A percentile compares a stretch with the other conserved stretches of the same genome.
These are phyloP conservation scores for Eimeria maxima DNA, from an alignment of 169 alveolate species.

Conservation along the genomic window DNA sequence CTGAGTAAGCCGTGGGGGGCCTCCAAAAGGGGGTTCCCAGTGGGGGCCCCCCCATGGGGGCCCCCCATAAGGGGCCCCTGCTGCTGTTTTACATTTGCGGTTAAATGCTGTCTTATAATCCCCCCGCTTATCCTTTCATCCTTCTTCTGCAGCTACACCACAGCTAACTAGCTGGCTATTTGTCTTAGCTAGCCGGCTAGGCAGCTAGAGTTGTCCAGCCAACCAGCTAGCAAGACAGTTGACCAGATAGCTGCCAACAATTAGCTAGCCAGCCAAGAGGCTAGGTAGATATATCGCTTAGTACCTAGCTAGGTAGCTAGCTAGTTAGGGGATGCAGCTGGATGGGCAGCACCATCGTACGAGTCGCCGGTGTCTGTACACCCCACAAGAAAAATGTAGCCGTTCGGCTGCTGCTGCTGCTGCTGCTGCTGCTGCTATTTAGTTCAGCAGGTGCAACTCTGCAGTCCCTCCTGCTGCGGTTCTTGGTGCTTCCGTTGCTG, in stretches of 20 bases:
- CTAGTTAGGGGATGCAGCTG: too few species aligned
- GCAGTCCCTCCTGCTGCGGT: neutral
- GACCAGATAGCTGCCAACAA: neutral
- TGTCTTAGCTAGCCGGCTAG: neutral
- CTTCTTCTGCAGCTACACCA: neutral
- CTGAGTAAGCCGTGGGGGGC: too few species aligned
- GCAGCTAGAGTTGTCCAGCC: neutral
- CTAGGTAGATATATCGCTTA: too few species aligned
- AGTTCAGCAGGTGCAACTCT: neutral
- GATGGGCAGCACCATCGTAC: too few species aligned
- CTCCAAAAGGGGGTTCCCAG: neutral
- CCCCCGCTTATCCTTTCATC: too few species aligned
- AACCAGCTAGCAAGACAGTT: neutral
- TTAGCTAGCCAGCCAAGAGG: neutral
- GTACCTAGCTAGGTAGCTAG: too few species aligned
- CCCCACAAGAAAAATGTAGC: too few species aligned
- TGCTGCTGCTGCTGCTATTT: too few species aligned
- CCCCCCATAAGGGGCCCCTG: neutral
- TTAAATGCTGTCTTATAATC: too few species aligned
- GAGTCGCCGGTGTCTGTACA: too few species aligned
- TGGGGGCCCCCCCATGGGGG: neutral
- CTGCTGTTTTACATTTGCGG: too few species aligned
- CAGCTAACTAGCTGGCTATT: neutral
- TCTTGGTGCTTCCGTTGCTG: neutral
- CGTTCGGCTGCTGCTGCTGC: too few species aligned